A percentile compares a stretch with the other conserved stretches of the same genome.
These are phyloP conservation scores for Podaxis carcinomalis DNA, from an alignment of 768 basidiomycete species.

Conservation along the genomic window DNA sequence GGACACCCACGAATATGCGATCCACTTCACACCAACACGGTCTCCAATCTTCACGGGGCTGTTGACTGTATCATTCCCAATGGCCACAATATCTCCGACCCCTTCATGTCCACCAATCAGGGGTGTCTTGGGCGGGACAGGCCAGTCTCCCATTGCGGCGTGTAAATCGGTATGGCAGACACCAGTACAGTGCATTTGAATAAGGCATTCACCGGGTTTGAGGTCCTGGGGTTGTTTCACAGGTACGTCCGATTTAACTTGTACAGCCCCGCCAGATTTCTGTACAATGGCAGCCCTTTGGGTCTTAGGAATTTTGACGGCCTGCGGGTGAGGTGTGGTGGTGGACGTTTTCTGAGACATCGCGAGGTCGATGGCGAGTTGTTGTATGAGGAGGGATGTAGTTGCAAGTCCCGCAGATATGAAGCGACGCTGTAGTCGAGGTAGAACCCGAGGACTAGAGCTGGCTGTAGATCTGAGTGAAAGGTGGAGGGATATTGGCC, in stretches of 20 bases:
- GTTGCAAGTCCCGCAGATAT: not conserved
- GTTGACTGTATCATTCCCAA: slow-evolving; percentile 56
- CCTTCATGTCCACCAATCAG: slow-evolving; percentile 86
- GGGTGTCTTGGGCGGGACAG: slow-evolving; percentile 55
- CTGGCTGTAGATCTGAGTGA: not conserved
- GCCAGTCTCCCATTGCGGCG: slow-evolving; percentile 77
- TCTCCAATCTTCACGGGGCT: slow-evolving; percentile 72
- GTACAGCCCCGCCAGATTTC: slow-evolving; percentile 26
- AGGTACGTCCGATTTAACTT: slow-evolving; percentile 44
- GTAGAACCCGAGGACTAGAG: too few relatives aligned
- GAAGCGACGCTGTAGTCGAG: not conserved
- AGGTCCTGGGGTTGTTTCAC: slow-evolving; percentile 54
- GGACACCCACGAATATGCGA: slow-evolving; percentile 48
- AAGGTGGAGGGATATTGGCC: not conserved
- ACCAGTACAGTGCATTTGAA: slow-evolving; percentile 73
- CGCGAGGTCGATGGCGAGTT: not conserved
- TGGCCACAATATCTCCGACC: slow-evolving; percentile 77
- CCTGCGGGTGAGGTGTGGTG: not conserved
- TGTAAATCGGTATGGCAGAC: slow-evolving; percentile 90
- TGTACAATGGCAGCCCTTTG: slow-evolving; percentile 42
- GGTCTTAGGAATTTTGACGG: slow-evolving; percentile 30
- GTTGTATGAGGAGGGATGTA: not conserved
- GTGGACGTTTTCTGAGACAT: slow-evolving; percentile 3
- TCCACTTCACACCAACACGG: slow-evolving; percentile 82
- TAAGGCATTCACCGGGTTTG: slow-evolving; percentile 65